phyloP scores from a whole-genome alignment of 306 rosid species.

The Malus fusca region DNA sequence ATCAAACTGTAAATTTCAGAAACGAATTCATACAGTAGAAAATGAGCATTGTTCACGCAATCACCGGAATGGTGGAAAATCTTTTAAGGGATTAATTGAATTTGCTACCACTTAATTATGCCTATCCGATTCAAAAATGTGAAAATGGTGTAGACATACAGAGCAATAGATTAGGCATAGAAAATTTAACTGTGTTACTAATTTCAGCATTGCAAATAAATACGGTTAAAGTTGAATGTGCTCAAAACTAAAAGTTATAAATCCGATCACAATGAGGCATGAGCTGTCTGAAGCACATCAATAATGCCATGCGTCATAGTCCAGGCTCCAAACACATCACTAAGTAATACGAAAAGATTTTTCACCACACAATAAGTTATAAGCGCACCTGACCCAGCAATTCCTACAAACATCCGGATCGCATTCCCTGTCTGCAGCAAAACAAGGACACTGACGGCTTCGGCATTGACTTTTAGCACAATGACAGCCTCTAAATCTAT shows the following conservation, averaged over 20 bases:
- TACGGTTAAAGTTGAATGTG: neutral
- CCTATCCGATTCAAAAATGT: neutral
- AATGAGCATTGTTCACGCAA: neutral
- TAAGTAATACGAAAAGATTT: neutral
- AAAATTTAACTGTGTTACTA: neutral
- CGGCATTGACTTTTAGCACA: conserved; percentile 99
- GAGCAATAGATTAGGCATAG: neutral
- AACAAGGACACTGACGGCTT: conserved; percentile 96
- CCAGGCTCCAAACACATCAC: neutral
- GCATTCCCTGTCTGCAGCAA: conserved; percentile 99
- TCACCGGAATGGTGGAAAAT: neutral
- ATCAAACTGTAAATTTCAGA: neutral
- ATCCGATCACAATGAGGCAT: neutral
- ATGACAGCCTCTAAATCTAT: conserved; percentile 93
- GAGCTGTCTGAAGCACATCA: neutral
- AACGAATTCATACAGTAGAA: neutral
- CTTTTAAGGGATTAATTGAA: neutral
- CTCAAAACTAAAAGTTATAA: neutral
- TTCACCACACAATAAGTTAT: conserved; percentile 1
- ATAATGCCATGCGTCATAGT: neutral
- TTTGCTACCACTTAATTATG: neutral
- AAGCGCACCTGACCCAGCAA: conserved; percentile 92
- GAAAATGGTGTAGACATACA: neutral
- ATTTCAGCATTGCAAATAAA: neutral
- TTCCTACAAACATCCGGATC: conserved; percentile 98